Evolutionary conservation across 495 filamentous ascomycete genomes (phyloP).

Genomic region (Lasiosphaeria hispida): DNA sequence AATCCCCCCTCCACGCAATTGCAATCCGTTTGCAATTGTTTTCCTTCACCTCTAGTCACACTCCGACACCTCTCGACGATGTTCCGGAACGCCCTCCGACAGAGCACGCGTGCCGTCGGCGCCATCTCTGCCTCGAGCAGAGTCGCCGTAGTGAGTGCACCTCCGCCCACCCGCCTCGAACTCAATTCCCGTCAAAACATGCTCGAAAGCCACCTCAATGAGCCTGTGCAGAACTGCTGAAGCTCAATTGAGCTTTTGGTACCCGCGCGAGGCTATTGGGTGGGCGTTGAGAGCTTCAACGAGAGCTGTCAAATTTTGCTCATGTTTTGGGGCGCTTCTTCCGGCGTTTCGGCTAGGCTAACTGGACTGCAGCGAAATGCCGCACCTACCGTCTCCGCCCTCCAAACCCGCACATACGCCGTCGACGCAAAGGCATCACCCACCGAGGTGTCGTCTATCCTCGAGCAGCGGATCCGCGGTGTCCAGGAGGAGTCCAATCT

Average conservation of each 20-base stretch:
- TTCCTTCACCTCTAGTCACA: conserved; percentile 35
- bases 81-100: conserved; percentile 97
- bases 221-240: conserved; percentile 20
- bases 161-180: conserved; percentile 38
- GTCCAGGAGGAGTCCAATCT: conserved; percentile 93
- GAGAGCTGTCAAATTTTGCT: conserved; percentile 37
- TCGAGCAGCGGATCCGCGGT: conserved; percentile 98
- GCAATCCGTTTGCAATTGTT: conserved; percentile 51
- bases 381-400: conserved; percentile 71
- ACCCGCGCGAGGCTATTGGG: conserved; percentile 21
- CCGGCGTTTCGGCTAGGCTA: conserved; percentile 49
- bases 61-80: conserved; percentile 55
- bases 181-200: conserved; percentile 38
- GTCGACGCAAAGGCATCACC: conserved; percentile 90
- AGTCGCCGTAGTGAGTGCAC: conserved; percentile 83
- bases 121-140: conserved; percentile 87
- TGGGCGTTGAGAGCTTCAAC: conserved; percentile 31
- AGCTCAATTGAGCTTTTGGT: conserved; percentile 50
- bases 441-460: conserved; percentile 97
- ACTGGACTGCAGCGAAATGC: conserved; percentile 71
- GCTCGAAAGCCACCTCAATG: conserved; percentile 35
- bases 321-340: conserved; percentile 36
- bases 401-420: conserved; percentile 86
- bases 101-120: conserved; percentile 89
- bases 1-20: conserved; percentile 52